Evolutionary conservation across 2,329 filamentous ascomycete genomes (phyloP).

Genomic region (Salinomyces thailandicus): DNA sequence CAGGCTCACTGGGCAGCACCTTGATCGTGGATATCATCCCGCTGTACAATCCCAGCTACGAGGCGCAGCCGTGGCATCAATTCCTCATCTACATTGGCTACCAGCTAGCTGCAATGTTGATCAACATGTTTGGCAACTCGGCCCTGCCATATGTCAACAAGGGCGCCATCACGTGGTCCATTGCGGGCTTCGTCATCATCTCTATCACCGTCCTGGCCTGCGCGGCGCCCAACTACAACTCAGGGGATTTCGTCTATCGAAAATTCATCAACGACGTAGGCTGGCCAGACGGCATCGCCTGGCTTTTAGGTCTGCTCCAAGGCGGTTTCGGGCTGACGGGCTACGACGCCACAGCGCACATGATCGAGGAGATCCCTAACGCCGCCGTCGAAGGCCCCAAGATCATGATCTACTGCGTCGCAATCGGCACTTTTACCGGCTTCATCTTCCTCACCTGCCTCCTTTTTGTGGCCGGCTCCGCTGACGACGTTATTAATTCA

Average conservation of each 20-base stretch:
- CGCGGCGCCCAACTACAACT: constrained; percentile 54
- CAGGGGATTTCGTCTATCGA: constrained; percentile 54
- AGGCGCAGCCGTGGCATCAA: constrained; percentile 55
- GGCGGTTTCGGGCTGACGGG: constrained; percentile 32
- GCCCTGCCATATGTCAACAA: constrained; percentile 57
- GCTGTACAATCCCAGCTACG: constrained; percentile 49
- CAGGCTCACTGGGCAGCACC: constrained; percentile 55
- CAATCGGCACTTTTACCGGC: constrained; percentile 26
- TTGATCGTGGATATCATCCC: constrained; percentile 56
- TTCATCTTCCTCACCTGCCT: constrained; percentile 28
- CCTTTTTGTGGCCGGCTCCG: constrained; percentile 27
- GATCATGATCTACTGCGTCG: constrained; percentile 29
- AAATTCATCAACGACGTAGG: constrained; percentile 51
- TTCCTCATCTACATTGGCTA: constrained; percentile 62
- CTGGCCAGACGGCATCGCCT: constrained; percentile 30
- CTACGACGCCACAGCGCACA: constrained; percentile 45
- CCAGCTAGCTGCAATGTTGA: constrained; percentile 48
- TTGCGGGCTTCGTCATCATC: constrained; percentile 58
- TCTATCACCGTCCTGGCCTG: constrained; percentile 59
- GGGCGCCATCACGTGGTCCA: constrained; percentile 59
- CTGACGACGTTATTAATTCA: constrained; percentile 23
- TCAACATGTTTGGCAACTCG: constrained; percentile 56
- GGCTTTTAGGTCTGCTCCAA: constrained; percentile 35
- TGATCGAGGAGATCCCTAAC: constrained; percentile 30
- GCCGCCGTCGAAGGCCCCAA: constrained; percentile 26